These are phyloP conservation scores for Epicoccum sorghinum DNA, from an alignment of 2,329 filamentous ascomycete species.

Conservation along the genomic window DNA sequence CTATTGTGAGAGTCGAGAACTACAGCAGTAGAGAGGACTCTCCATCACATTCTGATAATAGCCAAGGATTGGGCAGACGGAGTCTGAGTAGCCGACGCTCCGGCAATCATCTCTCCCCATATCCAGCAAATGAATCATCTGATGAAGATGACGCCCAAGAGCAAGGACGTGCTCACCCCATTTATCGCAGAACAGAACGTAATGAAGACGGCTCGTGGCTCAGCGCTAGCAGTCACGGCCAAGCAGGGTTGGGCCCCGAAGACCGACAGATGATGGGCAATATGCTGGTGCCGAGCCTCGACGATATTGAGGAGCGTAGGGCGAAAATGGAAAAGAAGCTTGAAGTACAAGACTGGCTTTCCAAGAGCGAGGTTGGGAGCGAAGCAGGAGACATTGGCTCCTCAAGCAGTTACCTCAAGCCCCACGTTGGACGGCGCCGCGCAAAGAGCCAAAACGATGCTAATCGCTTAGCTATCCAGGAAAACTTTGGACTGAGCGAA, in stretches of 20 bases:
- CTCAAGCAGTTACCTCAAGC: constrained; percentile 35
- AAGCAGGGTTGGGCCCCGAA: constrained; percentile 55
- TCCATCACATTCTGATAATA: constrained; percentile 42
- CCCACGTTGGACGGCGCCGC: constrained; percentile 47
- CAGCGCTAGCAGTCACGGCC: constrained; percentile 45
- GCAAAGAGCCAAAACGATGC: constrained; percentile 56
- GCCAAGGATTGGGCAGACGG: constrained; percentile 42
- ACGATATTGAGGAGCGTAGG: constrained; percentile 57
- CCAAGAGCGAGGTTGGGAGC: constrained; percentile 53
- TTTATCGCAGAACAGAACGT: constrained; percentile 46
- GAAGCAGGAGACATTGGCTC: constrained; percentile 50
- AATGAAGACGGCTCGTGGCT: constrained; percentile 57
- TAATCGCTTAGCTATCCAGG: constrained; percentile 28
- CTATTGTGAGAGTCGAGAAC: constrained; percentile 48
- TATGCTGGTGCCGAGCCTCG: constrained; percentile 55
- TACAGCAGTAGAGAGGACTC: constrained; percentile 45
- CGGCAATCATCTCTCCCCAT: constrained; percentile 48
- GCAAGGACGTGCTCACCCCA: constrained; percentile 23
- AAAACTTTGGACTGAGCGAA: constrained; percentile 37
- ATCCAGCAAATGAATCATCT: constrained; percentile 41
- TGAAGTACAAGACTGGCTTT: constrained; percentile 61
- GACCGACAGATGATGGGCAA: constrained; percentile 51
- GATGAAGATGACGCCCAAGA: constrained; percentile 39
- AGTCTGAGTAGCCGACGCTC: constrained; percentile 45
- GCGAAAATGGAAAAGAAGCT: constrained; percentile 58